Base-by-base conservation (phyloP, 2,329 filamentous ascomycete species). In the Aspergillus neoniger region DNA sequence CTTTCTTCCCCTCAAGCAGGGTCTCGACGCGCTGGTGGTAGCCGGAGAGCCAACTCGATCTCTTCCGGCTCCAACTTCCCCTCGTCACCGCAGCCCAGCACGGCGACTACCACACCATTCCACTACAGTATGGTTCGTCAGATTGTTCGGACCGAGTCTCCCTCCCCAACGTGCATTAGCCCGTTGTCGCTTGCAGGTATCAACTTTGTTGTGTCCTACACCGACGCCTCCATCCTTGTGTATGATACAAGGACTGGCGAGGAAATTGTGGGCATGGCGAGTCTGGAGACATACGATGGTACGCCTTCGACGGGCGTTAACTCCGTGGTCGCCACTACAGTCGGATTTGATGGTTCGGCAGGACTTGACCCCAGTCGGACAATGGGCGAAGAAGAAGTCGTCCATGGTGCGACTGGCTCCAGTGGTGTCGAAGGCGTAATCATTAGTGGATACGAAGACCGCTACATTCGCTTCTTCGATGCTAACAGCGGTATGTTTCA, bases 381-480 rank as follows among this genome's bases (percentile, higher is more conserved):
- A 10, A 78, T 90, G 47, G 80, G 81, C 2, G 85, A 88, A 58
- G 91, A 96, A 59, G 91, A 96, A 64, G 81, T 86, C 6, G 85
- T 91, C 1, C 89, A 89, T 47, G 92, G 92, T 1, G 92, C 94
- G 5, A 98, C 95, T 10, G 91, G 91, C 23, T 88, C 88, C 7
- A 90, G 88, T 59, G 90, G 90, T 36, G 88, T 96, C 0, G 93
- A 97, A 76, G 95, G 95, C 12, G 91, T 96, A 21, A 91, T 99
- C 60, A 97, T 99, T 66, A 96, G 91, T 63, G 95, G 95, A 65
- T 94, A 99, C 74, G 95, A 99, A 80, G 95, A 99, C 79, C 88
- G 91, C 69, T 97, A 92, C 72, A 92, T 99, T 69, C 86, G 94
- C 67, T 96, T 99, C 83, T 99, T 96, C 76, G 95, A 99, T 82